Evolutionary conservation across 139 green algal species (phyloP), one percentile per base, ranked within the genome.

Genomic region (Haematococcus lacustris): DNA sequence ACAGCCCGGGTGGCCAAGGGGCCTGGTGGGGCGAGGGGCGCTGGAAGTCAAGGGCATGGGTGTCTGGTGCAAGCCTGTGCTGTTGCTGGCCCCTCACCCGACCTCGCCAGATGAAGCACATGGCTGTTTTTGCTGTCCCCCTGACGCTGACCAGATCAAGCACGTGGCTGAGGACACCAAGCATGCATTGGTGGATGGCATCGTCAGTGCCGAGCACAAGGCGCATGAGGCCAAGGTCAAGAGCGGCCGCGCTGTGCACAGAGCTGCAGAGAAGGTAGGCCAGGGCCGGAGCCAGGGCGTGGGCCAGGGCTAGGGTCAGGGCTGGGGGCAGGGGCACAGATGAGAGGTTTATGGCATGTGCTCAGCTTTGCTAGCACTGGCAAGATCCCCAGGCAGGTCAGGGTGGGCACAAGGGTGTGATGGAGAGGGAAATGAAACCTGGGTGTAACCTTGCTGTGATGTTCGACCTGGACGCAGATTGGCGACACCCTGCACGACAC

Each of bases 211-310:
- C 3, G 67, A 72, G 47, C 25, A 7, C 47, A 61, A 33, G 40
- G 43, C 41, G 2, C 41, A 72, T 32, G 47, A 72, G 67, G 47
- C 47, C 13, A 32, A 33, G 13, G 67, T 72, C 26, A 72, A 72
- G 47, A 43, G 47, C 3, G 32, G 32, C 3, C 67, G 67, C 30
- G 67, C 47, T 2, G n/a, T 64, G 67, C 13, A 72, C 43, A 43
- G 67, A 9, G 47, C 17, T n/a, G 38, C 38, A 32, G 67, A 72
- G 47, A 72, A 72, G 67, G 67, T 63, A 34, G 33, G 61, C 57
- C 57, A 65, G n/a, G n/a, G n/a, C n/a, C n/a, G n/a, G n/a, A n/a
- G n/a, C n/a, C n/a, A n/a, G n/a, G n/a, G n/a, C n/a, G n/a, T n/a
- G n/a, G n/a, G n/a, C n/a, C n/a, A n/a, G n/a, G n/a, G n/a, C n/a